Conservation (phyloP, 176 grass and related monocot genomes). For the Puya raimondii region DNA sequence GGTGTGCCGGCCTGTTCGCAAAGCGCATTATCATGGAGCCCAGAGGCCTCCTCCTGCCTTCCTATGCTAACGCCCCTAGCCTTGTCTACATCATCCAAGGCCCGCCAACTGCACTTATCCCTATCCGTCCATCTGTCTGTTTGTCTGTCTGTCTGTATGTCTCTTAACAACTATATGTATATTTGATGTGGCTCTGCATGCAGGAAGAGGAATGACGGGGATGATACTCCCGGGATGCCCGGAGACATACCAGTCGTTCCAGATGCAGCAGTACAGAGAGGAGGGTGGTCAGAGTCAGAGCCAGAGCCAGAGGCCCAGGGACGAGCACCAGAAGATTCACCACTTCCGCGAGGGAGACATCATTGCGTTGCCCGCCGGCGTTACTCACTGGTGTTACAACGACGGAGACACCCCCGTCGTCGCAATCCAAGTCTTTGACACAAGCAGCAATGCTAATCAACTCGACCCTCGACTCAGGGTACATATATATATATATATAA, state of each 20-base stretch:
- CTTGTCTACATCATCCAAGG: conserved; percentile 44
- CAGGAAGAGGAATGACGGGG: conserved; percentile 30
- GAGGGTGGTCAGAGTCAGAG: not conserved
- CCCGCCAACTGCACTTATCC: not conserved
- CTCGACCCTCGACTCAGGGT: conserved; percentile 28
- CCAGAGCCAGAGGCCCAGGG: conserved; percentile 21
- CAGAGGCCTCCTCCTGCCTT: conserved; percentile 31
- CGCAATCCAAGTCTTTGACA: conserved; percentile 24
- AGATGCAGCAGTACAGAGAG: conserved; percentile 15
- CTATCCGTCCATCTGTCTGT: not conserved
- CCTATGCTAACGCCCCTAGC: conserved; percentile 23
- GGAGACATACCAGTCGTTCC: conserved; percentile 34
- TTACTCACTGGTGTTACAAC: conserved; percentile 41
- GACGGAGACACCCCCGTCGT: conserved; percentile 33
- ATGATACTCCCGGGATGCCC: conserved; percentile 21
- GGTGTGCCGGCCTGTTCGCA: conserved; percentile 16
- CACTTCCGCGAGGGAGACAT: conserved; percentile 34
- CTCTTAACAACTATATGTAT: not conserved
- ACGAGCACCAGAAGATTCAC: conserved; percentile 39
- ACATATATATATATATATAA: not conserved
- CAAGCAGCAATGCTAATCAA: conserved; percentile 30
- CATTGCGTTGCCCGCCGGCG: conserved; percentile 28
- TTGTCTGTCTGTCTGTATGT: not conserved
- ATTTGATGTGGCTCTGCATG: not conserved
- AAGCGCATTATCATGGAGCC: conserved; percentile 15